These are phyloP conservation scores for Neofusicoccum umdonicola DNA, from an alignment of 2,329 filamentous ascomycete genomes.

Conservation along the genomic window DNA sequence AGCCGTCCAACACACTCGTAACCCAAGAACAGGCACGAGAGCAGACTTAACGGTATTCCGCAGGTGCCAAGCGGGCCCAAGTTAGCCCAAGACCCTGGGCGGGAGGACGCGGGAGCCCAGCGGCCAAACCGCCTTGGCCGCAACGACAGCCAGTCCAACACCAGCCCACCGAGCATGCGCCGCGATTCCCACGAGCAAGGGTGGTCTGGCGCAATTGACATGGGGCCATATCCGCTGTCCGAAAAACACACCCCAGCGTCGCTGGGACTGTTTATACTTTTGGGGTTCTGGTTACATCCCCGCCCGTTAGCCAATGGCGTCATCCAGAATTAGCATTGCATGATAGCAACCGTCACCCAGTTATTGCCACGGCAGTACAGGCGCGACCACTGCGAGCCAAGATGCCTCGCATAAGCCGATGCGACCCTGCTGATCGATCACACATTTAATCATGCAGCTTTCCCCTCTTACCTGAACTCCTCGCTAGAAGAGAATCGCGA, in stretches of 20 bases:
- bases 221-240: background rate
- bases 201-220: background rate
- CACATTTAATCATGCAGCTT: background rate
- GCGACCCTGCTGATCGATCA: background rate
- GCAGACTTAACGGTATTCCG: background rate
- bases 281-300: background rate
- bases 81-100: background rate
- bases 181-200: background rate
- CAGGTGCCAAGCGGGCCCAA: constrained; percentile 5
- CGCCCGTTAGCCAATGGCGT: constrained; percentile 16
- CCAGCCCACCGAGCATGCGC: background rate
- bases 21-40: background rate
- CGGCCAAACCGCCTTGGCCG: no score
- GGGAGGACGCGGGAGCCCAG: background rate
- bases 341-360: background rate
- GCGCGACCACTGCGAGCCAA: background rate
- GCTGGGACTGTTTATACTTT: background rate
- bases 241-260: background rate
- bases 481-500: background rate
- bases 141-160: background rate
- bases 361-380: background rate
- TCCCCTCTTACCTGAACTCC: background rate
- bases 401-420: background rate
- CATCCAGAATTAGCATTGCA: constrained; percentile 16
- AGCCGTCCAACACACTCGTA: background rate